Evolutionary conservation across 805 yeast species (phyloP), one percentile per base, ranked within the genome.

Genomic region (Saturnispora kantuleensis): DNA sequence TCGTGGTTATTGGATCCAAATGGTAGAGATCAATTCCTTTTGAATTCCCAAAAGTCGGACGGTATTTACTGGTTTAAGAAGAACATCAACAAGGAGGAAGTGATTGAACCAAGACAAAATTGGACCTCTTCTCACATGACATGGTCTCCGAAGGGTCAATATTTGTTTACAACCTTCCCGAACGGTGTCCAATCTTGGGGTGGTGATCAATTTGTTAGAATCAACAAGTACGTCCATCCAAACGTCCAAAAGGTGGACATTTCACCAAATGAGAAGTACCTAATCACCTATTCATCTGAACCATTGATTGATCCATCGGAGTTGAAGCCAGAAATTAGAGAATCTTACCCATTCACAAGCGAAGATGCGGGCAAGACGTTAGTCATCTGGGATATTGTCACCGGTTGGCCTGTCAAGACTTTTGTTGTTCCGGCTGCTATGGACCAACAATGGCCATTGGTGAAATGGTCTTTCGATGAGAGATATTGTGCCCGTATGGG

Each of bases 141-240:
- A 62, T 90, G 88, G 70, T 87, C 97, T 41, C 96, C 97, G 59
- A 80, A 79, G 66, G 99, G 99, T 64, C 79, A 90, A 10, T 89
- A 79, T 59, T 66, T 90, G 52, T 78, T 85, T 55, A 81, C 97
- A 1, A 73, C 88, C 56, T 97, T 90, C 66, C 87, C 87, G 42
- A 95, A 86, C 66, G 97, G 97, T 72, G 79, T 88, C 46, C 94
- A 87, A 63, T 76, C 90, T 26, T 93, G 97, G 95, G 98, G 97
- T 60, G 97, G 97, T 50, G 75, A 76, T 45, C 71, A 76, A 39
- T 87, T 87, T 60, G 77, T 74, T 51, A 74, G 84, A 56, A 69
- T 87, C 55, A 77, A 74, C 56, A 81, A 87, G 65, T 87, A 84
- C 60, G 73, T 80, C 49, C 99, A 93, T 62, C 89, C 86, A 47